phyloP scores from a whole-genome alignment of 78 protist genomes.

The Dictyostelium citrinum region DNA sequence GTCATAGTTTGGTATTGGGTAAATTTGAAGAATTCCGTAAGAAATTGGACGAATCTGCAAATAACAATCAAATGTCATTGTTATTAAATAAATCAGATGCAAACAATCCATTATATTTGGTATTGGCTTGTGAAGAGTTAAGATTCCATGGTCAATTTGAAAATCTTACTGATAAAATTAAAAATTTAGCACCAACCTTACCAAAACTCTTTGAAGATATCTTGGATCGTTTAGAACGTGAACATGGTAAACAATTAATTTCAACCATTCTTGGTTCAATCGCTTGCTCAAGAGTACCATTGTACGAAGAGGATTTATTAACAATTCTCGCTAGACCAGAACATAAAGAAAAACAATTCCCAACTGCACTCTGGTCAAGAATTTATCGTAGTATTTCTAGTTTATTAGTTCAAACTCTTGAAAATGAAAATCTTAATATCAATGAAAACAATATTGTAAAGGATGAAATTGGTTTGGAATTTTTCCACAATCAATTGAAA shows the following conservation, averaged over 20 bases:
- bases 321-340: conserved; percentile 22
- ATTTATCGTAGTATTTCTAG: conserved; percentile 17
- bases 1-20: conserved; percentile 20
- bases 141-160: conserved; percentile 75
- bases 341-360: conserved; percentile 21
- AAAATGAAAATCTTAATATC: not conserved
- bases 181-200: conserved; percentile 31
- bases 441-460: not conserved
- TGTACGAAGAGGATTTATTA: conserved; percentile 30
- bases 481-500: conserved; percentile 74
- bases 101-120: conserved; percentile 71
- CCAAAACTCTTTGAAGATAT: conserved; percentile 62
- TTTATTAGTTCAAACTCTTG: not conserved
- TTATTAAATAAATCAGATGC: conserved; percentile 73
- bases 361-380: conserved; percentile 65
- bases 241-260: conserved; percentile 51
- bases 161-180: conserved; percentile 69
- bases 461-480: conserved; percentile 31
- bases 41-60: conserved; percentile 78
- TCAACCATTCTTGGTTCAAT: conserved; percentile 20
- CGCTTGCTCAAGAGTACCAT: conserved; percentile 68
- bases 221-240: conserved; percentile 76
- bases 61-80: conserved; percentile 65
- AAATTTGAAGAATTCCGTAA: conserved; percentile 72
- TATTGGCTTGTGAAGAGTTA: conserved; percentile 74